phyloP scores from a whole-genome alignment of 1,284 basidiomycete genomes.

The Ceratorhiza oryzae-sativae region DNA sequence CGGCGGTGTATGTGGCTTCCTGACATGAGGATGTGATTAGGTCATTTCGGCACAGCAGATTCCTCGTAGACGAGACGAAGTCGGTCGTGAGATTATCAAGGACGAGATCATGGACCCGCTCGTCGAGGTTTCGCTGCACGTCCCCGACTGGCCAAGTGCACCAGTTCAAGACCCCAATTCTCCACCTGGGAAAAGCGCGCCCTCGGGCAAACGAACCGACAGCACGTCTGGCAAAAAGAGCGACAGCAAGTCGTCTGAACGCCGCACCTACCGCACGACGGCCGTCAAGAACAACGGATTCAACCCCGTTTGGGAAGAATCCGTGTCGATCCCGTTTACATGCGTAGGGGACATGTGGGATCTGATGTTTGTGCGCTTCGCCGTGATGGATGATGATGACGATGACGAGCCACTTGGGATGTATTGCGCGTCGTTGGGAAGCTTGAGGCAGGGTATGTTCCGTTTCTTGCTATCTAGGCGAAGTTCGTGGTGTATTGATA shows the following conservation, averaged over 20 bases:
- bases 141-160: conserved; percentile 69
- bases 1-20: not conserved
- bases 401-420: conserved; percentile 71
- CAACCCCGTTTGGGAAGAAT: conserved; percentile 87
- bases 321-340: conserved; percentile 72
- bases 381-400: conserved; percentile 67
- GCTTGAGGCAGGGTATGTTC: conserved; percentile 70
- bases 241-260: conserved; percentile 5
- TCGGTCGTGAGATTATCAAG: conserved; percentile 67
- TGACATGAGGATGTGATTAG: conserved; percentile 49
- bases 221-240: not conserved
- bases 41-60: conserved; percentile 95
- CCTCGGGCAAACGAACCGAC: not conserved
- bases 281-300: conserved; percentile 85
- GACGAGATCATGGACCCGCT: conserved; percentile 73
- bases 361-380: conserved; percentile 81
- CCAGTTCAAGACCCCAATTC: not conserved
- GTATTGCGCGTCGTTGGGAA: conserved; percentile 72
- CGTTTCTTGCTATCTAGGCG: conserved; percentile 13
- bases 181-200: not conserved
- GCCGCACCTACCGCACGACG: conserved; percentile 58
- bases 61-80: conserved; percentile 73
- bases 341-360: conserved; percentile 80
- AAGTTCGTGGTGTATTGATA: conserved; percentile 37
- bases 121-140: conserved; percentile 78